These are phyloP conservation scores for Calonectria henricotiae DNA, from an alignment of 2,329 filamentous ascomycete genomes.

Conservation along the genomic window DNA sequence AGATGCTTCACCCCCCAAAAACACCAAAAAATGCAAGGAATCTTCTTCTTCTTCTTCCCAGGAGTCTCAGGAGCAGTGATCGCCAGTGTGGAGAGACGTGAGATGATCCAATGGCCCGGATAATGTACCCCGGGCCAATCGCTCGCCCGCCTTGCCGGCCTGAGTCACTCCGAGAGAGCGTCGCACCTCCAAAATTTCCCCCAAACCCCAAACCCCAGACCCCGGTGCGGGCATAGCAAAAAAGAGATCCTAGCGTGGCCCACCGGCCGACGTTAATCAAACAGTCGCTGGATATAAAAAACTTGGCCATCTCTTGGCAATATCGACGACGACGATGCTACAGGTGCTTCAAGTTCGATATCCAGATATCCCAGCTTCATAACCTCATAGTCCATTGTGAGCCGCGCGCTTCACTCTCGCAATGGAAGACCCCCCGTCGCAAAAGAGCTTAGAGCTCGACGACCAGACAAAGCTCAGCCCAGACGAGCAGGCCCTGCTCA, in stretches of 20 bases:
- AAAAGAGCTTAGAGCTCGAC: conserved; percentile 14
- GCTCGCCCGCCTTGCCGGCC: neutral
- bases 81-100: neutral
- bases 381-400: neutral
- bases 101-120: no score
- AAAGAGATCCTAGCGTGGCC: neutral
- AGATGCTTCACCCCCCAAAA: no score
- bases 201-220: neutral
- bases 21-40: no score
- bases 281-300: conserved; percentile 7
- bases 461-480: conserved; percentile 57
- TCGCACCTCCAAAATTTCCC: no score
- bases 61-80: neutral
- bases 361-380: neutral
- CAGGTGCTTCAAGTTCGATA: neutral
- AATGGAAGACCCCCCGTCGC: neutral
- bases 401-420: neutral
- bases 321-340: no score
- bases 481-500: conserved; percentile 75
- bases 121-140: no score
- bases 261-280: conserved; percentile 3
- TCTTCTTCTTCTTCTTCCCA: neutral
- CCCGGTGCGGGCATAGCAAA: neutral
- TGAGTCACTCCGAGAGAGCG: conserved; percentile 9
- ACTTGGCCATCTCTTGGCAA: neutral